These are phyloP conservation scores for Leccinellum rugosiceps DNA, from an alignment of 768 basidiomycete genomes.

Conservation along the genomic window DNA sequence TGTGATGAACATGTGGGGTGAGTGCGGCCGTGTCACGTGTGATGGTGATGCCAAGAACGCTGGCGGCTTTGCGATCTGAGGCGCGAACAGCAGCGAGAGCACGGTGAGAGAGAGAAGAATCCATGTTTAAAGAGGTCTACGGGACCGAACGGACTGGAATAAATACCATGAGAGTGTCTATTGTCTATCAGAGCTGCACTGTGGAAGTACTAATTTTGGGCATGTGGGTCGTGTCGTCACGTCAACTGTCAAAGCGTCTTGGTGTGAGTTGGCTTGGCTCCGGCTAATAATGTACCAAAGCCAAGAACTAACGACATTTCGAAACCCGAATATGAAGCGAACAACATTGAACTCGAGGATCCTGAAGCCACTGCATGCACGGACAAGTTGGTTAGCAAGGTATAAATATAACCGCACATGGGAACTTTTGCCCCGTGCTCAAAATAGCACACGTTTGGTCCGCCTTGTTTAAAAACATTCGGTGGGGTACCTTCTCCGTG, in stretches of 20 bases:
- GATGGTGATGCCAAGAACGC: neutral
- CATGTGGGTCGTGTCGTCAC: neutral
- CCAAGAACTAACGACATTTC: neutral
- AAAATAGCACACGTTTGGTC: neutral
- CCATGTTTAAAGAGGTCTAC: neutral
- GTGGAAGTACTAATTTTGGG: neutral
- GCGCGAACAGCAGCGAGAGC: neutral
- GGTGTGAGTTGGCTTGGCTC: too few species aligned
- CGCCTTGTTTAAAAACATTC: neutral
- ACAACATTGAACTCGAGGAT: neutral
- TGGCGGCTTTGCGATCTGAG: neutral
- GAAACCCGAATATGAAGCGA: neutral
- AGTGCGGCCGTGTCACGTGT: neutral
- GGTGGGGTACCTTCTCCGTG: neutral
- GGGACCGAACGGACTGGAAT: neutral
- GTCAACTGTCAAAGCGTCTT: neutral
- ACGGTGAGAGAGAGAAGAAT: neutral
- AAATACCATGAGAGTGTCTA: neutral
- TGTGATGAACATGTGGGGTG: too few species aligned
- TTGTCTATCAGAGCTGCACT: neutral
- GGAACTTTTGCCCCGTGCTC: neutral
- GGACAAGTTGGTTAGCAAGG: too few species aligned
- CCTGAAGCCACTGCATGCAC: neutral
- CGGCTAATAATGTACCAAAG: neutral
- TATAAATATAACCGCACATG: neutral